phyloP scores from a whole-genome alignment of 2,329 filamentous ascomycete species.

The Rasamsonia emersonii region DNA sequence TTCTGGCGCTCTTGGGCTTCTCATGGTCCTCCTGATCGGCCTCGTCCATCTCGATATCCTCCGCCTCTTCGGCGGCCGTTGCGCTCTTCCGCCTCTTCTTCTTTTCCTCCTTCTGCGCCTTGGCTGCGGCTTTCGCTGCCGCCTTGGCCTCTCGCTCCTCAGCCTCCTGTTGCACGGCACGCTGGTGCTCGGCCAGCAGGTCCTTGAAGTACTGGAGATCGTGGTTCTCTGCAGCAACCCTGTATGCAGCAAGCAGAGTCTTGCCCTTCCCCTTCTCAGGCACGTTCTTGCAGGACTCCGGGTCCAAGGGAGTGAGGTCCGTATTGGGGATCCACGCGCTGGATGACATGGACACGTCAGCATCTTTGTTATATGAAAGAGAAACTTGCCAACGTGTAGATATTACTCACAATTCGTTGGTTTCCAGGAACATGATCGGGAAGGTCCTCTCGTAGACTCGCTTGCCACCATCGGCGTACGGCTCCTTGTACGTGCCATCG shows the following conservation, averaged over 20 bases:
- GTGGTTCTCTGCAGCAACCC: slow-evolving; percentile 69
- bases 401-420: slow-evolving; percentile 87
- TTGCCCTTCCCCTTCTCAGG: slow-evolving; percentile 65
- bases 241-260: slow-evolving; percentile 67
- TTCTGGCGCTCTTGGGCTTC: slow-evolving; percentile 43
- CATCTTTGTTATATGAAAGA: slow-evolving; percentile 10
- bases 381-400: slow-evolving; percentile 3
- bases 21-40: slow-evolving; percentile 38
- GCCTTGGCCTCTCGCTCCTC: slow-evolving; percentile 59
- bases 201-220: slow-evolving; percentile 76
- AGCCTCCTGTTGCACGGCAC: slow-evolving; percentile 46
- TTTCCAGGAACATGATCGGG: slow-evolving; percentile 88
- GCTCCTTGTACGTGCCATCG: slow-evolving; percentile 80
- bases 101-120: slow-evolving; percentile 44
- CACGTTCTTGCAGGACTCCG: slow-evolving; percentile 59
- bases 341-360: no score
- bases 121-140: slow-evolving; percentile 46
- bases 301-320: slow-evolving; percentile 67
- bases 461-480: slow-evolving; percentile 81
- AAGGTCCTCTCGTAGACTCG: slow-evolving; percentile 77
- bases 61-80: slow-evolving; percentile 41
- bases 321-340: slow-evolving; percentile 91
- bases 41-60: slow-evolving; percentile 48
- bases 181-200: slow-evolving; percentile 55
- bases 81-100: slow-evolving; percentile 41